Base-by-base conservation (phyloP, 371 early-diverging fungal genomes). In the Mucor ambiguus region DNA sequence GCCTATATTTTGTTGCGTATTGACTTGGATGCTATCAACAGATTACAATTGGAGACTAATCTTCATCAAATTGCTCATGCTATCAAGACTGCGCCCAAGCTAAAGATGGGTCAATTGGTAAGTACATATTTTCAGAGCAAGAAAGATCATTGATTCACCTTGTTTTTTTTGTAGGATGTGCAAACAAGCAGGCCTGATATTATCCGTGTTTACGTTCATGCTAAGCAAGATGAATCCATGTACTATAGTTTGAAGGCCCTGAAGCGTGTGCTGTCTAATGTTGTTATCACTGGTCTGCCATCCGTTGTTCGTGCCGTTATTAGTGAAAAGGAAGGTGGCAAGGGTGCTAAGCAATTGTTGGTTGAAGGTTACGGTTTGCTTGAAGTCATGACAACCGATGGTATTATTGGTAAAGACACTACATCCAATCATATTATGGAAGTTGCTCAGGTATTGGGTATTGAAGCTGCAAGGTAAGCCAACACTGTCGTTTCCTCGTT, bases 381-480 rank as follows among this genome's bases (percentile, higher is more conserved):
- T 38, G 89, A 97, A 57, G 92, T 98, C 14, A 96, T 99, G 95
- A 92, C 83, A 20, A 89, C 89, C 7, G 90, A 91, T 67, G 88
- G 96, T 70, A 89, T 98, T 58, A 87, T 95, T 64, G 95, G 94
- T 22, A 75, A 82, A 12, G 75, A 85, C 41, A 95, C 97, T 3
- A 89, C 87, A 16, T 93, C 93, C 37, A 99, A 99, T 82, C 94
- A 96, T 75, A 88, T 97, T 58, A 92, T 98, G 83, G 99, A 99
- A 81, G 91, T 95, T 16, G 83, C 89, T 63, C 85, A 91, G 64
- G 93, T 93, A 14, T 84, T 99, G 44, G 99, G 99, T 64, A 99
- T 99, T 52, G 70, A 70, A 59, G 70, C 70, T 60, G 99, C 99
- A 14, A 79, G 81, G 78, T 76, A 73, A 64, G n/a, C 10, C 5